Evolutionary conservation across 306 rosid species (phyloP).

Genomic region (Citrullus amarus): DNA sequence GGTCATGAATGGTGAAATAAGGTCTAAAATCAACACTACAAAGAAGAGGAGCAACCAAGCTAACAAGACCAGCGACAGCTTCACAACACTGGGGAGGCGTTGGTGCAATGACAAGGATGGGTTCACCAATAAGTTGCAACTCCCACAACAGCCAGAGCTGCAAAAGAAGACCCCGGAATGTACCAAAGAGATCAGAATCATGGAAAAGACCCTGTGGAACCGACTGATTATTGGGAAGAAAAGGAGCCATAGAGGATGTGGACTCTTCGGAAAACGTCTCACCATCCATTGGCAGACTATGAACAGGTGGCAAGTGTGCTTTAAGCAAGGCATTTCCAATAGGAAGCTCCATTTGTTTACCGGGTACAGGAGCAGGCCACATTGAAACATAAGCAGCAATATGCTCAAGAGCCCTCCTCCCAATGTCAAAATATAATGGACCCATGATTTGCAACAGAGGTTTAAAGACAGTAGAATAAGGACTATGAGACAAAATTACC

Average conservation of each 20-base stretch:
- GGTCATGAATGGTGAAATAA: constrained; percentile 88
- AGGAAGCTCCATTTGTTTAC: constrained; percentile 82
- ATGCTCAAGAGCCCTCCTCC: constrained; percentile 85
- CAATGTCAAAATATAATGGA: constrained; percentile 78
- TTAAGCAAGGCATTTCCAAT: constrained; percentile 78
- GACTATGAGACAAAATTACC: constrained; percentile 60
- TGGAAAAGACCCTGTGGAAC: constrained; percentile 82
- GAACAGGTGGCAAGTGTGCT: constrained; percentile 83
- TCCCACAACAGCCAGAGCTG: constrained; percentile 98
- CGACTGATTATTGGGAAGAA: constrained; percentile 60
- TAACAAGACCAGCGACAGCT: constrained; percentile 92
- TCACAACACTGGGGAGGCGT: constrained; percentile 94
- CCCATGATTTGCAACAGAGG: constrained; percentile 91
- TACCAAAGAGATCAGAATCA: constrained; percentile 78
- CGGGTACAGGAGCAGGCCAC: constrained; percentile 80
- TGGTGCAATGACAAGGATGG: constrained; percentile 79
- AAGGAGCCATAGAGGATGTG: constrained; percentile 64
- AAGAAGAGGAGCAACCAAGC: constrained; percentile 85
- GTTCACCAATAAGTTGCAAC: constrained; percentile 80
- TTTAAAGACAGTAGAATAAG: constrained; percentile 71
- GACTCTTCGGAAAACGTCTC: constrained; percentile 45
- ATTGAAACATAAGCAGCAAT: constrained; percentile 76
- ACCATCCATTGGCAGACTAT: constrained; percentile 50
- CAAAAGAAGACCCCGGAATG: constrained; percentile 60
- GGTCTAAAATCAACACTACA: constrained; percentile 88